Evolutionary conservation across 768 basidiomycete genomes (phyloP), one percentile per base, ranked within the genome.

Genomic region (Psilocybe tampanensis): DNA sequence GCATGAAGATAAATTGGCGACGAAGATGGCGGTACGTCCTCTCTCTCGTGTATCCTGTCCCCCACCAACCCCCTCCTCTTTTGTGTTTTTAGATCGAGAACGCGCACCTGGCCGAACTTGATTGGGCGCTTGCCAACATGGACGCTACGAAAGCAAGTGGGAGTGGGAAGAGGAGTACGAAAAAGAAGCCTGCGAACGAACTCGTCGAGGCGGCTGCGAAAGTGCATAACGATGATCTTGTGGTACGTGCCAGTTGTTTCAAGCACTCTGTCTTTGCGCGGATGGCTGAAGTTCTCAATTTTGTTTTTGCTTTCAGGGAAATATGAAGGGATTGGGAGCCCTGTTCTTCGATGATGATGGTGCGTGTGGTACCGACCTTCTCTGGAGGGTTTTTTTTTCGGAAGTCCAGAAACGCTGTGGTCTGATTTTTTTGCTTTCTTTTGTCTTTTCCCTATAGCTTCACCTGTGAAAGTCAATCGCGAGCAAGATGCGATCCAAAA

Each of bases 111-210:
- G 78, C 81, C 7, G 85, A 94, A 60, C 73, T 93, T 21, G 89
- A 93, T 63, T 95, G 92, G 90, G 90, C 89, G 0, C 72, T 93
- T 39, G 81, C 83, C 4, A 84, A 91, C 62, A 79, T 89, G 70
- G 80, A 77, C 24, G 39, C 56, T 7, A 54, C 39, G n/a, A n/a
- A n/a, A n/a, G n/a, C n/a, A n/a, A n/a, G n/a, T n/a, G n/a, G n/a
- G 19, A 50, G 45, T 21, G 62, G 68, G 13, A 77, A 74, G 55
- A 72, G 70, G 60, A 54, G 68, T 4, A 5, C 9, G 9, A 29
- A 29, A 44, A 62, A 52, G 2, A 76, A 70, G 66, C 54, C 52
- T 19, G 44, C 59, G 3, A 71, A 68, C 60, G 79, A 79, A 56
- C 74, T 83, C 68, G 68, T 80, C 3, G 78, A 79, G 18, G 72